These are phyloP conservation scores for Ilex paraguariensis DNA, from an alignment of 305 asterid species.

Conservation along the genomic window DNA sequence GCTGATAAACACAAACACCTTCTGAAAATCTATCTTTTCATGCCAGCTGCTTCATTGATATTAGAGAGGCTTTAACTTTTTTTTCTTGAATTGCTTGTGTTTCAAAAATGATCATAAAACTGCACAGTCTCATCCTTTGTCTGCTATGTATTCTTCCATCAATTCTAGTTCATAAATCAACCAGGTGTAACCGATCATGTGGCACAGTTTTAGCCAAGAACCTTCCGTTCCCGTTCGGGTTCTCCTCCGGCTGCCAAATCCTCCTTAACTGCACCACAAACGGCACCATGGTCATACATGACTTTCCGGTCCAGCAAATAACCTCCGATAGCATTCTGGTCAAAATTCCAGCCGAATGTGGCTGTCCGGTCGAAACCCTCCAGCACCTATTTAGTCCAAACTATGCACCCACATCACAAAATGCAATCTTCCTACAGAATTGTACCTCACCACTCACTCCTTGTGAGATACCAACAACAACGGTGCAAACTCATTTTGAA, in stretches of 20 bases:
- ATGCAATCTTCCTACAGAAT: constrained; percentile 54
- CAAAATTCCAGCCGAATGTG: constrained; percentile 48
- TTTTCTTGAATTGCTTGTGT: neutral
- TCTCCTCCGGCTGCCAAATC: constrained; percentile 63
- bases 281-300: constrained; percentile 20
- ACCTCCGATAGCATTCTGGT: constrained; percentile 30
- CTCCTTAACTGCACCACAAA: constrained; percentile 39
- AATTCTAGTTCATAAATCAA: constrained; percentile 5
- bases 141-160: constrained; percentile 9
- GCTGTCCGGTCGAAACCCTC: constrained; percentile 45
- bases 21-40: no score
- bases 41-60: neutral
- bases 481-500: constrained; percentile 62
- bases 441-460: constrained; percentile 31
- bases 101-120: constrained; percentile 11
- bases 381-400: constrained; percentile 39
- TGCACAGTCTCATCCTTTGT: constrained; percentile 4
- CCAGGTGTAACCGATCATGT: constrained; percentile 45
- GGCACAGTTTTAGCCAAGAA: constrained; percentile 15
- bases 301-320: constrained; percentile 41
- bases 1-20: no score
- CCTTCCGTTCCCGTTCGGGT: constrained; percentile 65
- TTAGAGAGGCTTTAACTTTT: neutral
- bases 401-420: constrained; percentile 64
- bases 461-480: constrained; percentile 56